Evolutionary conservation across 1,284 basidiomycete genomes (phyloP).

Genomic region (Butyriboletus appendiculatus): DNA sequence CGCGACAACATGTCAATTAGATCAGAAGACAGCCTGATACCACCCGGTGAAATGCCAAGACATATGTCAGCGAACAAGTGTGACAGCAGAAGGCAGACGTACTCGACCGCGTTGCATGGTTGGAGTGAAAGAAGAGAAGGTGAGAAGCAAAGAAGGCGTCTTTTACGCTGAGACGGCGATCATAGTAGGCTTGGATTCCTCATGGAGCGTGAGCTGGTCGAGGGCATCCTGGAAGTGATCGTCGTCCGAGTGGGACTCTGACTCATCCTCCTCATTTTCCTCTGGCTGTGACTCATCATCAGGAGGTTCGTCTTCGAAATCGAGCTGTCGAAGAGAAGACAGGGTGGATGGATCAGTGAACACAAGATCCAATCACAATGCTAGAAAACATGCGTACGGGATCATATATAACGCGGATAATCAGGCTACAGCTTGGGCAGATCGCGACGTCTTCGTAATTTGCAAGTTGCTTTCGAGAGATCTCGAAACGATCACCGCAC

Average conservation of each 20-base stretch:
- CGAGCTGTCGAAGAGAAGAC: slow-evolving; percentile 48
- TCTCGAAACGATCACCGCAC: slow-evolving; percentile 98
- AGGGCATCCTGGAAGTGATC: slow-evolving; percentile 64
- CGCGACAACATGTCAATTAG: not conserved
- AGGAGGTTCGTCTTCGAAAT: slow-evolving; percentile 69
- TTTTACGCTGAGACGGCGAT: slow-evolving; percentile 21
- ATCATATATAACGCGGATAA: slow-evolving; percentile 94
- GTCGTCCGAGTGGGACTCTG: slow-evolving; percentile 44
- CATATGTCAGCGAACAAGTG: not conserved
- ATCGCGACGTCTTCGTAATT: slow-evolving; percentile 96
- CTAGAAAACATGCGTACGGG: slow-evolving; percentile 62
- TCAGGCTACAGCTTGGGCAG: slow-evolving; percentile 94
- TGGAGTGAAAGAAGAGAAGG: not conserved
- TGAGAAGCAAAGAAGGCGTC: not conserved
- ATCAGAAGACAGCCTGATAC: not conserved
- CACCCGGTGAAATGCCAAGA: not conserved
- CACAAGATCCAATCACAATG: not conserved
- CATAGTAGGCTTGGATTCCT: slow-evolving; percentile 12
- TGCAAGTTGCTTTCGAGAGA: slow-evolving; percentile 83
- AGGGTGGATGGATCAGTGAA: not conserved
- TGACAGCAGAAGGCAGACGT: not conserved
- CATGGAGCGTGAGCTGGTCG: slow-evolving; percentile 56
- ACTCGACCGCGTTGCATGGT: slow-evolving; percentile 1
- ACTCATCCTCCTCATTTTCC: slow-evolving; percentile 41
- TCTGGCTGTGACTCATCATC: slow-evolving; percentile 45